Base-by-base conservation (phyloP, 2,329 filamentous ascomycete genomes). In the Bipolaris oryzae region DNA sequence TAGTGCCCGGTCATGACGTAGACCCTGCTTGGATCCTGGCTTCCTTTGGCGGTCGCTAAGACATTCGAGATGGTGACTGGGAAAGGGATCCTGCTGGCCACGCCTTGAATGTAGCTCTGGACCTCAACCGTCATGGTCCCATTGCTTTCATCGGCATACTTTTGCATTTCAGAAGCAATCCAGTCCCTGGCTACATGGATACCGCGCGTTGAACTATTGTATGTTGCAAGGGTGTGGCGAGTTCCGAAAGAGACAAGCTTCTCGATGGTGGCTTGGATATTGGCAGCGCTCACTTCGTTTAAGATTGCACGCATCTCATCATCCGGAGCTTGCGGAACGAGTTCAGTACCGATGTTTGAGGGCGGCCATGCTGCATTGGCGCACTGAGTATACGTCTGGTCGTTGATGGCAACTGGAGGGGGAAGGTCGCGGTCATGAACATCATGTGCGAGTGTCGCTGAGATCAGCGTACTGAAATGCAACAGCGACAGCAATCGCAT, bases 101-200 rank as follows among this genome's bases (percentile, higher is more conserved):
- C 75, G 3, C 70, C 69, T 64, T 86, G 84, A 18, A 82, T 73
- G 69, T 86, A 86, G 34, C 80, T 79, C 25, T 79, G 76, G 41
- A 83, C 77, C 44, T 78, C 76, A 3, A 86, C 82, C 0, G 71
- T 78, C 76, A 86, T 80, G 18, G 76, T 73, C 0, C 83, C 82
- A n/a, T 81, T 78, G 43, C 79, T 80, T 3, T 75, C 72, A 16
- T 76, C 72, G 2, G 84, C 83, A 58, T 81, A 80, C 35, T 70
- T 72, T 41, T 74, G 71, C 76, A 84, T 83, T 67, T 85, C 79
- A 21, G 73, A 71, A 31, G 78, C 77, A 45, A 86, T 81, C 83
- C 84, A 86, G 64, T 85, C 82, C 57, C 84, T 71, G 10, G 84
- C 83, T 5, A 84, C 84, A 1, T 83, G 82, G 50, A 86, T 85